Percentiles rank a stretch among this genome's conserved stretches.
Evolutionary conservation across 75 land plant genomes (phyloP).

Genomic region (Pseudotsuga menziesii): DNA sequence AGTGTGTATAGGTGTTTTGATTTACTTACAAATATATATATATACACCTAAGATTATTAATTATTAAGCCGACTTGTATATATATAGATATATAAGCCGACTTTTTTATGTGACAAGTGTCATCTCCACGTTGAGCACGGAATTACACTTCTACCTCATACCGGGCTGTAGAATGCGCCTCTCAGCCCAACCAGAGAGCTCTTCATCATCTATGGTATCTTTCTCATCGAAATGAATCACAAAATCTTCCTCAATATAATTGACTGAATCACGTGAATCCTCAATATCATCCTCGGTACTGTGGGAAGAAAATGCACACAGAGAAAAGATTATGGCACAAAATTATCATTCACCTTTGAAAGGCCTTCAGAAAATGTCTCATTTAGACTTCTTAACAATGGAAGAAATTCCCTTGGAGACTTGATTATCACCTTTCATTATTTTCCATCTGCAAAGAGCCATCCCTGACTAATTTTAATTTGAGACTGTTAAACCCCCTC

Average conservation of each 20-base stretch:
- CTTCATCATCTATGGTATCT: slow-evolving; percentile 14
- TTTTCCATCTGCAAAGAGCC: slow-evolving; percentile 33
- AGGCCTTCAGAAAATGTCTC: slow-evolving; percentile 1
- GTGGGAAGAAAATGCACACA: slow-evolving; percentile 7
- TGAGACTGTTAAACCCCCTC: slow-evolving; percentile 59
- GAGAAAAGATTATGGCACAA: neutral
- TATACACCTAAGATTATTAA: no score
- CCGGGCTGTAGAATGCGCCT: no score
- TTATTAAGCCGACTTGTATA: no score
- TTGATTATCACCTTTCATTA: neutral
- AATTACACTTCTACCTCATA: no score
- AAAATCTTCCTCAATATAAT: slow-evolving; percentile 50
- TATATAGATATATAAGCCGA: no score
- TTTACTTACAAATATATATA: no score
- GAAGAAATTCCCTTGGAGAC: neutral
- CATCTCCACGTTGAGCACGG: no score
- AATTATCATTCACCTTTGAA: neutral
- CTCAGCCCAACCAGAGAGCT: slow-evolving; percentile 1
- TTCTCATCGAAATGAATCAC: slow-evolving; percentile 32
- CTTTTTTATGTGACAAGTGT: no score
- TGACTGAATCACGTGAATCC: slow-evolving; percentile 23
- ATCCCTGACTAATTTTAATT: slow-evolving; percentile 49
- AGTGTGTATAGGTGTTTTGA: no score
- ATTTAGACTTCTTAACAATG: neutral
- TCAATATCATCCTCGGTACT: slow-evolving; percentile 24